These are phyloP conservation scores for Plenodomus biglobosus DNA, from an alignment of 2,329 filamentous ascomycete species.

Conservation along the genomic window DNA sequence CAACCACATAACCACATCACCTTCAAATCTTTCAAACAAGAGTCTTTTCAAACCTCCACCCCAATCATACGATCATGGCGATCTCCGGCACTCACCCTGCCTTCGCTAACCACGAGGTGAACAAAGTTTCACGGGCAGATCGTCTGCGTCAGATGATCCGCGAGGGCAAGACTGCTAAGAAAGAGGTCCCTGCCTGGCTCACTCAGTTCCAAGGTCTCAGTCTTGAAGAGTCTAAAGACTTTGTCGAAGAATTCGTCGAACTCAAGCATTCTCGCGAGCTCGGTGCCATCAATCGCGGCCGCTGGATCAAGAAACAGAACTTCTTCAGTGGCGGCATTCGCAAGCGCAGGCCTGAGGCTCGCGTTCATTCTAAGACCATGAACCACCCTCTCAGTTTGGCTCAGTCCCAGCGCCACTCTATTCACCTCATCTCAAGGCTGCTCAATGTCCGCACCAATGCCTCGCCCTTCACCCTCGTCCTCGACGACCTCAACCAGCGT, in stretches of 20 bases:
- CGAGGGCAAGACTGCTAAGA: slow-evolving; percentile 2
- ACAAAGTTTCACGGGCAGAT: slow-evolving; percentile 3
- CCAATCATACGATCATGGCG: neutral
- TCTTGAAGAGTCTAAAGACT: neutral
- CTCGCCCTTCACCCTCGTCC: slow-evolving; percentile 81
- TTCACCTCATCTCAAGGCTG: slow-evolving; percentile 80
- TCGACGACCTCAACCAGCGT: slow-evolving; percentile 84
- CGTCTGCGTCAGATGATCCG: neutral
- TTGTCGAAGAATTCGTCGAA: neutral
- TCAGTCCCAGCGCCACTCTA: slow-evolving; percentile 79
- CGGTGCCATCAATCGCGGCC: slow-evolving; percentile 4
- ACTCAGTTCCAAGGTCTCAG: slow-evolving; percentile 3
- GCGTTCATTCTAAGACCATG: slow-evolving; percentile 15
- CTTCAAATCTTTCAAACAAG: neutral
- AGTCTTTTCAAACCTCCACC: neutral
- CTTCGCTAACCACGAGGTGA: slow-evolving; percentile 10
- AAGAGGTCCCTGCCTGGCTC: slow-evolving; percentile 8
- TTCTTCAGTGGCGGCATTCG: slow-evolving; percentile 7
- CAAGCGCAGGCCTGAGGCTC: slow-evolving; percentile 16
- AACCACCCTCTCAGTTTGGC: slow-evolving; percentile 21
- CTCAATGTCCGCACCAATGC: slow-evolving; percentile 75
- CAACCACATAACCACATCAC: neutral
- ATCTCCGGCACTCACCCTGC: neutral
- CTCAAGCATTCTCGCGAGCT: neutral
- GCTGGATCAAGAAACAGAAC: slow-evolving; percentile 25